Evolutionary conservation across 1,284 basidiomycete genomes (phyloP).

Genomic region (Ceratobasidium sp.): DNA sequence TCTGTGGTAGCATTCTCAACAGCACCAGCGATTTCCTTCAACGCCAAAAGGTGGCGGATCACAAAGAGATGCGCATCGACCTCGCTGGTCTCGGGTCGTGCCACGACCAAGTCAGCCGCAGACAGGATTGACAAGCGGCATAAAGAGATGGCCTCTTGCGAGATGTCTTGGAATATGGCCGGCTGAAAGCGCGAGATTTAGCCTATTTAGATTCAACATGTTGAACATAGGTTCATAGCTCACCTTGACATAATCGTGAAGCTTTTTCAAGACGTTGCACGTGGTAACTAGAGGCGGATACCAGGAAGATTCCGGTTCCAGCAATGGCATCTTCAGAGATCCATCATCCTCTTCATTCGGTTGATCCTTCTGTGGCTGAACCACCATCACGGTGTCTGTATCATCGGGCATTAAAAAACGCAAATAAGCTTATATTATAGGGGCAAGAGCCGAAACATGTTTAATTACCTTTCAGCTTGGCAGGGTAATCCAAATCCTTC

Average conservation of each 20-base stretch:
- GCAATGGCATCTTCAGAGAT: constrained; percentile 77
- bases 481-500: constrained; percentile 88
- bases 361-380: constrained; percentile 50
- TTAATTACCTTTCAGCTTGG: constrained; percentile 73
- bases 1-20: constrained; percentile 71
- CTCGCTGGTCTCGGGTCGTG: constrained; percentile 60
- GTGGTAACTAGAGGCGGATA: constrained; percentile 88
- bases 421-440: too few relatives aligned
- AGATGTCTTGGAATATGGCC: constrained; percentile 92
- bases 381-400: constrained; percentile 16
- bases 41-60: constrained; percentile 87
- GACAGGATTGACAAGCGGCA: constrained; percentile 83
- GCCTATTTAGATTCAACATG: constrained; percentile 6
- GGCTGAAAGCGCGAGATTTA: constrained; percentile 64
- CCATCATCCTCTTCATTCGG: constrained; percentile 60
- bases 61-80: constrained; percentile 87
- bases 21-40: constrained; percentile 88
- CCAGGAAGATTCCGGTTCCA: constrained; percentile 86
- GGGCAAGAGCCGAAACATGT: not conserved
- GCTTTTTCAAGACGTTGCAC: constrained; percentile 87
- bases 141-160: constrained; percentile 87
- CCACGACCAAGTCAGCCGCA: constrained; percentile 67
- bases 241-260: constrained; percentile 92
- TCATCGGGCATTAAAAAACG: too few relatives aligned
- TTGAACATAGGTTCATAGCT: constrained; percentile 51